Conservation (phyloP, 2,329 filamentous ascomycete species). For the Trichophyton simii region DNA sequence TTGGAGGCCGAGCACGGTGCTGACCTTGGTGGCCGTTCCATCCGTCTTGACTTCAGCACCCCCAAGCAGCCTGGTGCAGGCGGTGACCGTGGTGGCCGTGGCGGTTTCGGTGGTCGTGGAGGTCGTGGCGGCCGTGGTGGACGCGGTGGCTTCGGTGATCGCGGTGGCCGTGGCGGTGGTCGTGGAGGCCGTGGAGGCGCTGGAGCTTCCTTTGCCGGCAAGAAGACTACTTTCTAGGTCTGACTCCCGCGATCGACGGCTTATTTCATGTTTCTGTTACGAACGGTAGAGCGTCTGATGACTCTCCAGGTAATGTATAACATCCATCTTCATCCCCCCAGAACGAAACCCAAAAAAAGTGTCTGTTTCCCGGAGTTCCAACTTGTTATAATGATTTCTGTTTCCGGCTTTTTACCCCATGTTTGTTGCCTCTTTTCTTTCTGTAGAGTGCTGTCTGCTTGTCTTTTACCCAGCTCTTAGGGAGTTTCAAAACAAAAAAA, state of each 20-base stretch:
- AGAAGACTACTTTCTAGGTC: conserved; percentile 59
- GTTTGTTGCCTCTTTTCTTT: neutral
- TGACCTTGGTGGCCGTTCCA: conserved; percentile 57
- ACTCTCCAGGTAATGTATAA: conserved; percentile 11
- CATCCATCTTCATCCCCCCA: neutral
- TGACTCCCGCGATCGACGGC: neutral
- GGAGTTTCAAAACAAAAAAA: neutral
- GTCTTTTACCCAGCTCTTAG: neutral
- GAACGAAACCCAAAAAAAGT: neutral
- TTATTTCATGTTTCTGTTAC: neutral
- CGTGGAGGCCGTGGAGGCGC: conserved; percentile 36
- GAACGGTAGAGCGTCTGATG: neutral
- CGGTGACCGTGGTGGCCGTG: conserved; percentile 33
- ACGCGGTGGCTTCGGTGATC: conserved; percentile 40
- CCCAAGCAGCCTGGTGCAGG: conserved; percentile 48
- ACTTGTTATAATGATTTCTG: neutral
- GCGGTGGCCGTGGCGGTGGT: conserved; percentile 34
- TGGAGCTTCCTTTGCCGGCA: conserved; percentile 52
- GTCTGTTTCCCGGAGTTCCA: neutral
- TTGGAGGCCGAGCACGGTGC: conserved; percentile 58
- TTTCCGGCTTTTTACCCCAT: neutral
- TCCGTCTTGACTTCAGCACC: conserved; percentile 73
- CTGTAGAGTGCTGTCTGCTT: neutral
- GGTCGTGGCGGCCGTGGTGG: conserved; percentile 42
- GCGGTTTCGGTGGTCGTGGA: conserved; percentile 37